Evolutionary conservation across 495 filamentous ascomycete species (phyloP).

Genomic region (Penicillium flavigenum): DNA sequence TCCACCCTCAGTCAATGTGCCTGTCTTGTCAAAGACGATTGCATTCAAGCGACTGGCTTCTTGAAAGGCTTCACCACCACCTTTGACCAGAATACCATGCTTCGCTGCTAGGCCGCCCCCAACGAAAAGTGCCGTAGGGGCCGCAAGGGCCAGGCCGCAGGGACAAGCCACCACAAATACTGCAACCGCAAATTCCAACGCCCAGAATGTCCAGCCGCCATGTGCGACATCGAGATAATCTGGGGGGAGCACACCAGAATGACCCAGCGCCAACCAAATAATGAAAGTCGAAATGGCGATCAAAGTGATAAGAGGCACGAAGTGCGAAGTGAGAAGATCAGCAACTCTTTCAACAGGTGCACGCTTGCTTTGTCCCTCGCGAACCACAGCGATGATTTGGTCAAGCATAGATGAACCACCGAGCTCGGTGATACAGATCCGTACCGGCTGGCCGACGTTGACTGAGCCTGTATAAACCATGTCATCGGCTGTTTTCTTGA

Average conservation of each 20-base stretch:
- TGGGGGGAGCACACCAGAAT: slow-evolving; percentile 62
- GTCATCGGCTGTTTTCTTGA: slow-evolving; percentile 70
- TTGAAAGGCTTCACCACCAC: slow-evolving; percentile 95
- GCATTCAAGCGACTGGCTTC: slow-evolving; percentile 83
- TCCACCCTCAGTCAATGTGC: slow-evolving; percentile 83
- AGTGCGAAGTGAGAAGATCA: slow-evolving; percentile 80
- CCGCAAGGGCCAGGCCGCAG: slow-evolving; percentile 87
- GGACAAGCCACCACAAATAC: slow-evolving; percentile 96
- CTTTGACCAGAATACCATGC: slow-evolving; percentile 87
- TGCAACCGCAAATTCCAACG: slow-evolving; percentile 86
- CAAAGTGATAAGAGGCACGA: slow-evolving; percentile 81
- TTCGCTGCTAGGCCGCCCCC: slow-evolving; percentile 85
- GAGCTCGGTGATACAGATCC: slow-evolving; percentile 66
- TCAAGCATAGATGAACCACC: slow-evolving; percentile 87
- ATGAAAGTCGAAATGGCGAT: slow-evolving; percentile 81
- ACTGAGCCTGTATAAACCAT: slow-evolving; percentile 82
- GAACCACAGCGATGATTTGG: slow-evolving; percentile 83
- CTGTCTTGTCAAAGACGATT: slow-evolving; percentile 96
- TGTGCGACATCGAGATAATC: slow-evolving; percentile 64
- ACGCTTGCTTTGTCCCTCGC: slow-evolving; percentile 84
- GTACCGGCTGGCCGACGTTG: slow-evolving; percentile 71
- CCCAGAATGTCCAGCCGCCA: slow-evolving; percentile 84
- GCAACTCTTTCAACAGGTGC: slow-evolving; percentile 86
- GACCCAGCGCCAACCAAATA: slow-evolving; percentile 76
- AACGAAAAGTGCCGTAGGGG: slow-evolving; percentile 91